Base-by-base conservation (phyloP, 1,139 yeast genomes). In the Candida pseudoviswanathii region DNA sequence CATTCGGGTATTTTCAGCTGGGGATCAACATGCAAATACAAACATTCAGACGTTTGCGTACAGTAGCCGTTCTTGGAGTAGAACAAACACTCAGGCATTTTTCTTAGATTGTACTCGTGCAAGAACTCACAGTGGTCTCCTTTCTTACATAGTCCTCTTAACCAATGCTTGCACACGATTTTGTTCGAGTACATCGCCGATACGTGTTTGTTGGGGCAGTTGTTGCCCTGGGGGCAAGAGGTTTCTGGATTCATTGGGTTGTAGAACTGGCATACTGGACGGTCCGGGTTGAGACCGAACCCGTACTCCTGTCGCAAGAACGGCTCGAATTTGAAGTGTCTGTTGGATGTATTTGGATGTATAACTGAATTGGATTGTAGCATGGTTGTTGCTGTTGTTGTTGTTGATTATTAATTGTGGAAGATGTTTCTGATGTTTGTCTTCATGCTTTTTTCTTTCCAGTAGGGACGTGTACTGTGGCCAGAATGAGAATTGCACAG, bases 61-160 rank as follows among this genome's bases (percentile, higher is more conserved):
- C 99, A 95, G 63, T 81, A 87, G 5, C 99, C 99, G 64, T 90
- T 91, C 66, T 88, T 84, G 50, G 90, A 80, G 67, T 81, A 92
- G 65, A 89, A 89, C 36, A 91, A 80, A 68, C 99, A 95, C 67
- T 95, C 99, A 2, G 99, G 99, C 96, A 95, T 92, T 66, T 89
- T 91, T 53, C 96, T 80, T 59, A 94, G 72, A 63, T 94, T 94
- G 65, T 92, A 94, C 63, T 95, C 99, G 68, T 95, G 99, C 45
- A 95, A 71, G 62, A 90, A 95, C 71, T 95, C 99, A 70, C 99
- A 95, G 55, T 89, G 92, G 59, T 92, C 97, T 48, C 96, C 96
- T 73, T 92, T 94, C 71, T 95, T 95, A 70, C 99, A 95, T 36
- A 95, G 79, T 0, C 99, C 99, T 58, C 98, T 81, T 44, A 95